phyloP scores from a whole-genome alignment of 768 basidiomycete species.

The Hygrophorus pudorinus region DNA sequence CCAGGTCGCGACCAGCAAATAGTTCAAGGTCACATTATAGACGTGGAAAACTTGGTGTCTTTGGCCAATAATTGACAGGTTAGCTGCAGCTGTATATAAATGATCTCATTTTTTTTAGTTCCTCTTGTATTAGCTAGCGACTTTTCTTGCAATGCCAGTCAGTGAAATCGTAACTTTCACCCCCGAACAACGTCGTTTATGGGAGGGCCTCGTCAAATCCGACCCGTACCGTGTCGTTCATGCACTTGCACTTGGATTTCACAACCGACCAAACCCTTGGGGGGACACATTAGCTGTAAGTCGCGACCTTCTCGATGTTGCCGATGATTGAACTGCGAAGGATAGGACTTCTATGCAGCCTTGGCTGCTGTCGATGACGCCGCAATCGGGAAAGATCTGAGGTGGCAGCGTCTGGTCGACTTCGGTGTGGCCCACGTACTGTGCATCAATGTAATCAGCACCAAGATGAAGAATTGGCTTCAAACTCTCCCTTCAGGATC shows the following conservation, averaged over 20 bases:
- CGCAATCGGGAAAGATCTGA: not conserved
- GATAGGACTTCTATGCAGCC: not conserved
- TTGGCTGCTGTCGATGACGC: not conserved
- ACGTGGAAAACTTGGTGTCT: too few species aligned
- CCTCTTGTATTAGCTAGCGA: too few species aligned
- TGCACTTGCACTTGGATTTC: not conserved
- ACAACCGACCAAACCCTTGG: constrained; percentile 1
- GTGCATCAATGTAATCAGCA: constrained; percentile 1
- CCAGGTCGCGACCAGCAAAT: too few species aligned
- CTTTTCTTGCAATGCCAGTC: not conserved
- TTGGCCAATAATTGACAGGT: too few species aligned
- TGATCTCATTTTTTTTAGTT: too few species aligned
- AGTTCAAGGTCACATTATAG: too few species aligned
- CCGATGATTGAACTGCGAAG: not conserved
- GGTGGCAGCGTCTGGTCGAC: constrained; percentile 1
- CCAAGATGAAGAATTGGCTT: not conserved
- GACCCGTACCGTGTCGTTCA: constrained; percentile 1
- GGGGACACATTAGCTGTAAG: not conserved
- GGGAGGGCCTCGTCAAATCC: not conserved
- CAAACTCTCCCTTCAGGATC: constrained; percentile 1
- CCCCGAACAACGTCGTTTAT: constrained; percentile 1
- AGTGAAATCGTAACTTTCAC: not conserved
- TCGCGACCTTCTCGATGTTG: not conserved
- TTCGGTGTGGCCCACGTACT: not conserved
- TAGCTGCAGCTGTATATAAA: too few species aligned